Conservation (phyloP, 768 basidiomycete species). For the Nidularia sp. region DNA sequence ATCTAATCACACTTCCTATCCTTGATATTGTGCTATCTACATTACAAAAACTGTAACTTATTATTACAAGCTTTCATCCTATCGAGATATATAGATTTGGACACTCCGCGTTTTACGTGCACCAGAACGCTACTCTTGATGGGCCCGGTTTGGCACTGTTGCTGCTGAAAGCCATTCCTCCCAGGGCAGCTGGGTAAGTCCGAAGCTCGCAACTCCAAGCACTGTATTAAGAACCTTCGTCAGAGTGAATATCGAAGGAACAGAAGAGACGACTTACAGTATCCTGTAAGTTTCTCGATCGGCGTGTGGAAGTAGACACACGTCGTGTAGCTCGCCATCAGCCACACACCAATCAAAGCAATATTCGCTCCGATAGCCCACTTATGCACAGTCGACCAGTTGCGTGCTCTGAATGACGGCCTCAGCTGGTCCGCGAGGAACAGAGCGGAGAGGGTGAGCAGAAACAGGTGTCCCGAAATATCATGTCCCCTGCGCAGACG, state of each 20-base stretch:
- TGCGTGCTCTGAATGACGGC: conserved; percentile 38
- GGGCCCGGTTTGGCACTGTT: background rate
- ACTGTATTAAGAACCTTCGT: conserved; percentile 10
- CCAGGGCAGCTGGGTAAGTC: conserved; percentile 13
- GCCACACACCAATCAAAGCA: conserved; percentile 55
- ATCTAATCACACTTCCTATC: background rate
- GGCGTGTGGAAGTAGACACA: conserved; percentile 90
- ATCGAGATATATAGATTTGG: no score
- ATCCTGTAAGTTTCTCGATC: conserved; percentile 82
- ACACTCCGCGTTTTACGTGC: no score
- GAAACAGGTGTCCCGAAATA: conserved; percentile 90
- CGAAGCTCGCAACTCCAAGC: conserved; percentile 22
- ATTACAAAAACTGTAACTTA: no score
- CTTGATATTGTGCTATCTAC: no score
- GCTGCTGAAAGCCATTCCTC: background rate
- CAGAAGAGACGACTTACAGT: conserved; percentile 46
- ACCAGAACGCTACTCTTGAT: no score
- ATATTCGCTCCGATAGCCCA: conserved; percentile 43
- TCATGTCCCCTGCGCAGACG: conserved; percentile 82
- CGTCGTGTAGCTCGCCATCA: conserved; percentile 76
- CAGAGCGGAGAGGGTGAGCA: conserved; percentile 74
- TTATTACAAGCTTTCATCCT: no score
- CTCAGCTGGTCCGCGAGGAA: conserved; percentile 77
- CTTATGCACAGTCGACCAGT: conserved; percentile 41
- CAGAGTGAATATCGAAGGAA: background rate